Evolutionary conservation across 2,329 filamentous ascomycete species (phyloP).

Genomic region (Rhinocladiella similis): DNA sequence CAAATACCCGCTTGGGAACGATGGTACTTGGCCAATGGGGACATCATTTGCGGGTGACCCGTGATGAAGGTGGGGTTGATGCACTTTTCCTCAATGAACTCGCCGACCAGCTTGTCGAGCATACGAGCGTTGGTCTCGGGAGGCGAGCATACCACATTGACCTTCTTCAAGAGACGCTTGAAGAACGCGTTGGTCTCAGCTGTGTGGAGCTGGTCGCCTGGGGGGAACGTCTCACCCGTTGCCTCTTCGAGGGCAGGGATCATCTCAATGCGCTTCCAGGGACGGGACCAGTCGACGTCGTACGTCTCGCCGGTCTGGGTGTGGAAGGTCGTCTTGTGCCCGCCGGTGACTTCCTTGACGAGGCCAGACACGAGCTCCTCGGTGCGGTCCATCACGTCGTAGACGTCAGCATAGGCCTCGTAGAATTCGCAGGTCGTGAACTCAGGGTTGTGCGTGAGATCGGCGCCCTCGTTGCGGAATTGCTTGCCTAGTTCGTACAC

Average conservation of each 20-base stretch:
- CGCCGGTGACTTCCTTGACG: conserved; percentile 83
- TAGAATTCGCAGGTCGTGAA: conserved; percentile 99
- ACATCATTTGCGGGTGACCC: conserved; percentile 87
- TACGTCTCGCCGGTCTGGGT: conserved; percentile 84
- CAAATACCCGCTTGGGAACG: conserved; percentile 78
- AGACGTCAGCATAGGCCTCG: conserved; percentile 86
- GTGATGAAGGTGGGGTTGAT: conserved; percentile 91
- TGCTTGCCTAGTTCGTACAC: conserved; percentile 96
- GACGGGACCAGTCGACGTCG: conserved; percentile 92
- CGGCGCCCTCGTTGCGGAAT: conserved; percentile 91
- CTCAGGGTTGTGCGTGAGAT: conserved; percentile 95
- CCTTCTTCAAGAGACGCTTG: conserved; percentile 79
- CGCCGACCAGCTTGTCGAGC: conserved; percentile 90
- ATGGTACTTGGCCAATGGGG: conserved; percentile 93
- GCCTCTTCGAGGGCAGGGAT: conserved; percentile 88
- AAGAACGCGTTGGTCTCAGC: conserved; percentile 87
- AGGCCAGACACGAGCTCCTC: conserved; percentile 89
- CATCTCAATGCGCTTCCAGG: conserved; percentile 95
- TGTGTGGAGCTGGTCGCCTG: conserved; percentile 85
- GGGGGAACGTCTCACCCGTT: conserved; percentile 89
- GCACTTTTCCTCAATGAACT: conserved; percentile 93
- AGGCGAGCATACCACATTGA: conserved; percentile 83
- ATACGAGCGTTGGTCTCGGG: conserved; percentile 93
- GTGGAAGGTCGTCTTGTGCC: conserved; percentile 81
- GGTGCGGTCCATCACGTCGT: conserved; percentile 86